phyloP scores from a whole-genome alignment of 805 yeast species.

The Blastobotrys chiropterorum region DNA sequence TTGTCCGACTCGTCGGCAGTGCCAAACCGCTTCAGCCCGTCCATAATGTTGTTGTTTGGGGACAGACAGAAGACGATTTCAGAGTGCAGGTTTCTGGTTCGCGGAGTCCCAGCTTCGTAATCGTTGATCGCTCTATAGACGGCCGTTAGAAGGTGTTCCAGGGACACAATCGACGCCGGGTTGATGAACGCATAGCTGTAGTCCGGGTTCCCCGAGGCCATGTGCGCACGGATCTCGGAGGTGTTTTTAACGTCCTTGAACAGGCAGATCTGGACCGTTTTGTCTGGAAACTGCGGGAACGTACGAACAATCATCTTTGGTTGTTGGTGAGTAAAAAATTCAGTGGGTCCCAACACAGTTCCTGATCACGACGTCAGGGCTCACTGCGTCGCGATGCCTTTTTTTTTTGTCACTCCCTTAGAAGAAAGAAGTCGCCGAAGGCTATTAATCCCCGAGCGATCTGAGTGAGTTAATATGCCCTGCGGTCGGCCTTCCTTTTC shows the following conservation, averaged over 20 bases:
- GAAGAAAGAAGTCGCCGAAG: no score
- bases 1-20: slow-evolving; percentile 43
- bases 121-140: slow-evolving; percentile 57
- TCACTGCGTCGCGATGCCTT: no score
- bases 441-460: no score
- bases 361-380: neutral
- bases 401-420: no score
- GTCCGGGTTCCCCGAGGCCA: slow-evolving; percentile 39
- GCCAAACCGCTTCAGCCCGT: slow-evolving; percentile 67
- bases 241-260: slow-evolving; percentile 44
- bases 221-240: slow-evolving; percentile 38
- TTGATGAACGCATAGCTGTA: slow-evolving; percentile 64
- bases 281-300: slow-evolving; percentile 43
- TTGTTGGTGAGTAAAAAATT: neutral
- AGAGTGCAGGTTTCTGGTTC: slow-evolving; percentile 63
- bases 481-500: no score
- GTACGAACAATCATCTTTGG: slow-evolving; percentile 5
- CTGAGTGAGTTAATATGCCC: no score
- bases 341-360: no score
- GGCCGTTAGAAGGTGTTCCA: slow-evolving; percentile 58
- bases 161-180: slow-evolving; percentile 49
- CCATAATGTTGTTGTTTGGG: slow-evolving; percentile 49
- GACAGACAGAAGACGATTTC: slow-evolving; percentile 66
- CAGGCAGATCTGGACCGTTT: slow-evolving; percentile 36
- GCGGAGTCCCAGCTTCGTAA: slow-evolving; percentile 39